Conservation (phyloP, 148 eudicot genomes). For the Polygonum maritimum region DNA sequence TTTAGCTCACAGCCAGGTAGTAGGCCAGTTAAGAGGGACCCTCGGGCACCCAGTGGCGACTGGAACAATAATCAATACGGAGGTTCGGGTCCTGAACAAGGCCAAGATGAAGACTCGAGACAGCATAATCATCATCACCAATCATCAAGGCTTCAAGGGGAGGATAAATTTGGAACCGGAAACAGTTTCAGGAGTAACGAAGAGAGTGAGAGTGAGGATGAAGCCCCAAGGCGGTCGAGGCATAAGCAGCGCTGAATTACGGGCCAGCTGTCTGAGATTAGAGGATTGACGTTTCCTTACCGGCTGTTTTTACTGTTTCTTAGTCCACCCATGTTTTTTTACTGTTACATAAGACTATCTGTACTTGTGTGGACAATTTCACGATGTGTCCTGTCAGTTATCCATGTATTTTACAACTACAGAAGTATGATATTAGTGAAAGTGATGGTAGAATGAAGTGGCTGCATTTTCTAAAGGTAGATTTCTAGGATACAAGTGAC, state of each 20-base stretch:
- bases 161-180: slow-evolving; percentile 43
- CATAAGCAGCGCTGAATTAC: slow-evolving; percentile 68
- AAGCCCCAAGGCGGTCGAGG: slow-evolving; percentile 91
- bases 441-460: background rate
- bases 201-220: slow-evolving; percentile 94
- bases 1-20: slow-evolving; percentile 40
- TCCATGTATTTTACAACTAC: background rate
- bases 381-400: background rate
- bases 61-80: slow-evolving; percentile 39
- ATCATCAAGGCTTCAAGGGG: slow-evolving; percentile 24
- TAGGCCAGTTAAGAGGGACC: slow-evolving; percentile 49
- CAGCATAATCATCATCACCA: slow-evolving; percentile 31
- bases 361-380: background rate
- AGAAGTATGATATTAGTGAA: background rate
- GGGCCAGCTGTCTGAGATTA: background rate
- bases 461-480: background rate
- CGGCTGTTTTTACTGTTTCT: background rate
- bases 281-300: too few relatives aligned
- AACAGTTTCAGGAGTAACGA: slow-evolving; percentile 52
- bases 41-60: slow-evolving; percentile 31
- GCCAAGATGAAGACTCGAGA: slow-evolving; percentile 31
- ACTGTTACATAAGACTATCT: background rate
- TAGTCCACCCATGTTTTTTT: background rate
- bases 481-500: too few relatives aligned
- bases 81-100: slow-evolving; percentile 40